Conservation (phyloP, 441 rosid species). For the Daphne laureola region DNA sequence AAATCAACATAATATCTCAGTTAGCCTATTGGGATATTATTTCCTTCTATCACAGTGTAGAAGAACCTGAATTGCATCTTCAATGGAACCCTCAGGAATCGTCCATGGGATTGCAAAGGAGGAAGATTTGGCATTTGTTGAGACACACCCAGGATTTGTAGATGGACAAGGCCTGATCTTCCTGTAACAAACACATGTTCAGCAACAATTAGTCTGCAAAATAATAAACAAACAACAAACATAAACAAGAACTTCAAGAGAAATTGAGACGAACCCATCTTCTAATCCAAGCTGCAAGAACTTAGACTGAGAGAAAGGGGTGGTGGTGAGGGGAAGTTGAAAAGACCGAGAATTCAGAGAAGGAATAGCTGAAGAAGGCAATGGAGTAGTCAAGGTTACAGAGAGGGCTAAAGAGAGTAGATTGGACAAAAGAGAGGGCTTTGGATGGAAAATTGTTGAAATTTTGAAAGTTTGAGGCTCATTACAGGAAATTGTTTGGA, state of each 20-base stretch:
- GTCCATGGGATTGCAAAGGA: constrained; percentile 67
- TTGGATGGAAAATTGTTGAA: constrained; percentile 15
- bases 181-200: constrained; percentile 21
- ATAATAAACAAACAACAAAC: neutral
- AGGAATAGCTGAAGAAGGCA: constrained; percentile 60
- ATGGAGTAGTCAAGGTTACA: constrained; percentile 37
- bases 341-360: constrained; percentile 45
- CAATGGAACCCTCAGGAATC: constrained; percentile 42
- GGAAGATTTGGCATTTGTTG: constrained; percentile 80
- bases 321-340: constrained; percentile 44
- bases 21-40: neutral
- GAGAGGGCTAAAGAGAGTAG: constrained; percentile 56
- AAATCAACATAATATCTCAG: no score
- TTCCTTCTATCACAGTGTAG: neutral
- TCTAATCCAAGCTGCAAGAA: constrained; percentile 53
- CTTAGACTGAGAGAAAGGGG: constrained; percentile 88
- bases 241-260: neutral
- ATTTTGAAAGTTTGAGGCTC: constrained; percentile 9
- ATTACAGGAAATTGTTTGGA: neutral
- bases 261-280: constrained; percentile 38
- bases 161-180: constrained; percentile 88
- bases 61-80: constrained; percentile 50
- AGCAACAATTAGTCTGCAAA: neutral
- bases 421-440: constrained; percentile 33
- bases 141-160: constrained; percentile 72